Conservation (phyloP, 371 early-diverging fungal species). For the Coemansia sp. region DNA sequence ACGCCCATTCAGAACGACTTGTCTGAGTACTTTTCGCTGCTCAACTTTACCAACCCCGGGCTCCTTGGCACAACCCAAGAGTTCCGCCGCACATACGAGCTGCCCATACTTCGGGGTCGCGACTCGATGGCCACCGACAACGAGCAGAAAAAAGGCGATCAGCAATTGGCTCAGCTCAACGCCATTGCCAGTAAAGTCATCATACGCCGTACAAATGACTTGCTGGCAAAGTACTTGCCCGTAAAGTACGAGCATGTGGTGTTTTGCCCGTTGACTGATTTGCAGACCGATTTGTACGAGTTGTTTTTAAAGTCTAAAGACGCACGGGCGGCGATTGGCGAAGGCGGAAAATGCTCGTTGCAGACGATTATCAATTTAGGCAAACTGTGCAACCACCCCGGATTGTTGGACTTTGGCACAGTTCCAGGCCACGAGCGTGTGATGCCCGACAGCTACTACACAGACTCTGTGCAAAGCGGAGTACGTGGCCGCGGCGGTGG, state of each 20-base stretch:
- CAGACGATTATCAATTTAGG: slow-evolving; percentile 88
- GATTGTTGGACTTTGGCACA: slow-evolving; percentile 70
- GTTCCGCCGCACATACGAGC: slow-evolving; percentile 90
- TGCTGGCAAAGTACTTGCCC: slow-evolving; percentile 93
- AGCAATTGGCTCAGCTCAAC: slow-evolving; percentile 81
- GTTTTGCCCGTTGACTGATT: slow-evolving; percentile 78
- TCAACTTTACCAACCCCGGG: slow-evolving; percentile 94
- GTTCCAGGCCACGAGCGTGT: slow-evolving; percentile 67
- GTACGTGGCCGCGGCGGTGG: neutral
- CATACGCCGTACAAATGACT: slow-evolving; percentile 92
- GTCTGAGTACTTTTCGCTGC: slow-evolving; percentile 90
- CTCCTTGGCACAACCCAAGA: slow-evolving; percentile 89
- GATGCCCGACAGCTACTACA: slow-evolving; percentile 56
- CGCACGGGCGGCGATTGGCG: slow-evolving; percentile 60
- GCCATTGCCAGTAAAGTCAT: slow-evolving; percentile 88
- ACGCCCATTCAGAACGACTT: slow-evolving; percentile 99
- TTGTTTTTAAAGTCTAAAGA: slow-evolving; percentile 76
- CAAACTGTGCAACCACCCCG: slow-evolving; percentile 94
- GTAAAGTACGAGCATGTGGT: slow-evolving; percentile 96
- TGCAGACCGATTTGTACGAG: slow-evolving; percentile 82
- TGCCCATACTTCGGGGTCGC: slow-evolving; percentile 90
- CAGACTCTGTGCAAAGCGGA: slow-evolving; percentile 19
- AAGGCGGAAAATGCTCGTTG: slow-evolving; percentile 53
- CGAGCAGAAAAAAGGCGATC: slow-evolving; percentile 80
- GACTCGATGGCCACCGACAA: slow-evolving; percentile 86